Percentiles rank a stretch among this genome's conserved stretches.
Conservation (phyloP, 1,284 basidiomycete species). For the Ceratobasidium sp. region DNA sequence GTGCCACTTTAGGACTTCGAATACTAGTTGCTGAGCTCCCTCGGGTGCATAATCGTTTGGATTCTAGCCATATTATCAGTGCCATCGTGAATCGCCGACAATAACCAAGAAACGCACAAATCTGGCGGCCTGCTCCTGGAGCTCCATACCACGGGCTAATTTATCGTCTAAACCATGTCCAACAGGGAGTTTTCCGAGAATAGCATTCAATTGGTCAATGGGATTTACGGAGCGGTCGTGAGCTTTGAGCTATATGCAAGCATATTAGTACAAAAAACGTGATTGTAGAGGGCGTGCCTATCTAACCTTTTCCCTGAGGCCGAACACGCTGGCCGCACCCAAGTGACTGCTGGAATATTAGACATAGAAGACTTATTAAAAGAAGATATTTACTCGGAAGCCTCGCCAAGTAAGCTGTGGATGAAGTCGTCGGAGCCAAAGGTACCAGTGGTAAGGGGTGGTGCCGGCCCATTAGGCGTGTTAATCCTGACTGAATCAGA, state of each 20-base stretch:
- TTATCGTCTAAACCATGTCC: constrained; percentile 59
- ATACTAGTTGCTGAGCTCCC: constrained; percentile 74
- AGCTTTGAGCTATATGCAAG: constrained; percentile 52
- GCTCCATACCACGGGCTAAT: constrained; percentile 64
- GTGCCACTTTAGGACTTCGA: constrained; percentile 78
- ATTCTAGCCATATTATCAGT: constrained; percentile 41
- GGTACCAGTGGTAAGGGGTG: constrained; percentile 84
- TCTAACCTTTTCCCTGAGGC: constrained; percentile 77
- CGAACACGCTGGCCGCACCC: constrained; percentile 79
- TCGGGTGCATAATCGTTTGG: constrained; percentile 69
- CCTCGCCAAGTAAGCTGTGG: constrained; percentile 70
- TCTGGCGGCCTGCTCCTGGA: constrained; percentile 64
- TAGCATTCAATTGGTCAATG: constrained; percentile 58
- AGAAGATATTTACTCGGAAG: constrained; percentile 60
- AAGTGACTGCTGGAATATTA: constrained; percentile 57
- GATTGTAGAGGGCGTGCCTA: constrained; percentile 52
- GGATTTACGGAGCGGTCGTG: constrained; percentile 54
- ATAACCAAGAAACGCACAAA: constrained; percentile 57
- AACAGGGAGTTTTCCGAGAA: constrained; percentile 64
- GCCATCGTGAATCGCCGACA: neutral
- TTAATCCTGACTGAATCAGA: too few relatives aligned
- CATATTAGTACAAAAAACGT: constrained; percentile 12
- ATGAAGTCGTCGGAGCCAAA: constrained; percentile 85
- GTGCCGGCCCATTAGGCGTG: constrained; percentile 69
- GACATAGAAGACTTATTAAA: neutral